phyloP scores from a whole-genome alignment of 148 eudicot genomes.

The Cornus controversa region DNA sequence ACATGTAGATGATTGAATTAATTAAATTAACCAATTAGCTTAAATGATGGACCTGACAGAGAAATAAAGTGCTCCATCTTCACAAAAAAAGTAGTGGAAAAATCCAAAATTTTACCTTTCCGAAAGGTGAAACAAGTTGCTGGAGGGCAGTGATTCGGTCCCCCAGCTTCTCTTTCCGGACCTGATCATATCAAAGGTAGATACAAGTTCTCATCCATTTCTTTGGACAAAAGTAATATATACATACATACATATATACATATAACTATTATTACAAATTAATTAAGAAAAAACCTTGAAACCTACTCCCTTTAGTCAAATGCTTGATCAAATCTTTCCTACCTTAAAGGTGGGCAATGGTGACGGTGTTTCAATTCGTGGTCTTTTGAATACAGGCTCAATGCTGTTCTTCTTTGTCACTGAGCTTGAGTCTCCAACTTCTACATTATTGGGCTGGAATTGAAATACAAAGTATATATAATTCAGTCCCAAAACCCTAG shows the following conservation, averaged over 20 bases:
- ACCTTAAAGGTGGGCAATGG: conserved; percentile 89
- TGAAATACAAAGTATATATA: background rate
- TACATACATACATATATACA: too few species aligned
- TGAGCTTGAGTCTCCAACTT: conserved; percentile 21
- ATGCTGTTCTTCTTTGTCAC: conserved; percentile 31
- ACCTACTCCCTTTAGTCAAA: background rate
- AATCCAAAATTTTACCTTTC: conserved; percentile 52
- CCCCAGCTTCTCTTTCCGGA: conserved; percentile 93
- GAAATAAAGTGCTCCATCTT: background rate
- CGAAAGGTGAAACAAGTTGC: conserved; percentile 92
- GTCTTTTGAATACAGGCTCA: conserved; percentile 59
- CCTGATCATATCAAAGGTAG: conserved; percentile 39
- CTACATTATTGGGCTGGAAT: conserved; percentile 30
- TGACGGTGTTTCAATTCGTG: conserved; percentile 70
- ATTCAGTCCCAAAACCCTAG: conserved; percentile 25
- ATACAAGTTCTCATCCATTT: conserved; percentile 10
- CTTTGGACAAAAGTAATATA: conserved; percentile 5
- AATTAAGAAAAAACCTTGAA: background rate
- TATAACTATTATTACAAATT: background rate
- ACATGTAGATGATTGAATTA: background rate
- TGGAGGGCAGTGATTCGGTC: conserved; percentile 91
- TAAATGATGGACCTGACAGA: background rate
- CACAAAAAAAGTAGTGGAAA: conserved; percentile 10
- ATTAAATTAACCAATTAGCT: background rate
- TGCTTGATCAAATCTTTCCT: background rate